phyloP scores from a whole-genome alignment of 2,329 filamentous ascomycete genomes.

The Aspergillus tubingensis region DNA sequence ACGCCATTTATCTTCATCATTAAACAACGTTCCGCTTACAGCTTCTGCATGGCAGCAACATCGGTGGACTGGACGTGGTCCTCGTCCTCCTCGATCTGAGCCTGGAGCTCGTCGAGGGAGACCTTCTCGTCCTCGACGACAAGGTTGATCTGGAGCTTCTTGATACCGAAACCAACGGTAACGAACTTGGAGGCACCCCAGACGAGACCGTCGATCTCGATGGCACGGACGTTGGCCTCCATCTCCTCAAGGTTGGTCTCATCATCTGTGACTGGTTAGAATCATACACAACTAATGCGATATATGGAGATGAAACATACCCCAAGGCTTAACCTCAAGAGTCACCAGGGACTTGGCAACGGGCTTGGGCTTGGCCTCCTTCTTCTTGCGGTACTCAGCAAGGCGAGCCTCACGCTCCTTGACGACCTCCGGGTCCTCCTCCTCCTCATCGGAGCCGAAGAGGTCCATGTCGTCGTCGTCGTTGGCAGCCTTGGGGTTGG shows the following conservation, averaged over 20 bases:
- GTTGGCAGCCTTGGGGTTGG: conserved; percentile 81
- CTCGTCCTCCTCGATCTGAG: conserved; percentile 81
- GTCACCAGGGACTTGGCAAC: conserved; percentile 96
- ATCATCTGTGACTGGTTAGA: conserved; percentile 62
- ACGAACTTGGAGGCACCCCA: conserved; percentile 94
- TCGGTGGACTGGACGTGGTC: conserved; percentile 96
- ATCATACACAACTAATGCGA: not conserved
- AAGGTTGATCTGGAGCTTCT: conserved; percentile 98
- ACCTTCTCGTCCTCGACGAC: conserved; percentile 98
- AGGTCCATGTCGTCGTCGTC: conserved; percentile 86
- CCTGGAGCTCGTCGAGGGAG: conserved; percentile 81
- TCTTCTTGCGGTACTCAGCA: conserved; percentile 94
- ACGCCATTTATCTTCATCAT: conserved; percentile 31
- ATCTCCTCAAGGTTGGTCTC: conserved; percentile 88
- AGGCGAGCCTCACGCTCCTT: conserved; percentile 84
- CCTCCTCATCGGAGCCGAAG: conserved; percentile 91
- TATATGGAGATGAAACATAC: conserved; percentile 58
- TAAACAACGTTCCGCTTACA: conserved; percentile 59
- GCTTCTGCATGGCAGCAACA: conserved; percentile 87
- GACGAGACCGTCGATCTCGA: conserved; percentile 90
- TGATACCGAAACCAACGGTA: conserved; percentile 93
- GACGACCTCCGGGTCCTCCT: conserved; percentile 86
- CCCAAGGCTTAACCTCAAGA: conserved; percentile 97
- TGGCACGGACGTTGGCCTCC: conserved; percentile 75
- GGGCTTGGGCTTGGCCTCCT: conserved; percentile 87